phyloP scores from a whole-genome alignment of 2,329 filamentous ascomycete species.

The Aspergillus pseudotamarii region DNA sequence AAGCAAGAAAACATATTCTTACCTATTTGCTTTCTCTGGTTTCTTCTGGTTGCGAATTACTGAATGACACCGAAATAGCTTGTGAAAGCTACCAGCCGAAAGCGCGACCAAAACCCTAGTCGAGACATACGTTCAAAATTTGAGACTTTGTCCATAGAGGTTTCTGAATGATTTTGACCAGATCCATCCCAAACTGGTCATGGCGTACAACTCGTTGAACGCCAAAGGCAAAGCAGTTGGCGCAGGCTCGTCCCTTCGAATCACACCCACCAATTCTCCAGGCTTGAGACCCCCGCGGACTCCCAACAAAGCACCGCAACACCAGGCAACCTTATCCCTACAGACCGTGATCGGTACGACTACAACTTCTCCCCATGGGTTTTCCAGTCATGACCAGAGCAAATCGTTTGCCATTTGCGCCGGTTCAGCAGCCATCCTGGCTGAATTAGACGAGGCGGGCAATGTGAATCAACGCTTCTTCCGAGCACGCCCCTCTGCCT shows the following conservation, averaged over 20 bases:
- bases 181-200: conserved; percentile 25
- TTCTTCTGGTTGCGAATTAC: background rate
- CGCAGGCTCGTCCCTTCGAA: conserved; percentile 54
- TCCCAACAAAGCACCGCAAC: conserved; percentile 53
- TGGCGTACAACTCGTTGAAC: conserved; percentile 40
- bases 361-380: conserved; percentile 78
- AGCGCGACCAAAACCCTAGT: background rate
- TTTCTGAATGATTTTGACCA: conserved; percentile 30
- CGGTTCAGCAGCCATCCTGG: conserved; percentile 89
- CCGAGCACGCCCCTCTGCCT: conserved; percentile 73
- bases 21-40: conserved; percentile 6
- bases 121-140: conserved; percentile 28
- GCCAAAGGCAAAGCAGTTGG: conserved; percentile 40
- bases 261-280: conserved; percentile 78
- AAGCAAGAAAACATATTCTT: background rate
- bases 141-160: conserved; percentile 17
- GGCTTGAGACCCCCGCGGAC: conserved; percentile 67
- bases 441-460: conserved; percentile 70
- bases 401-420: conserved; percentile 84
- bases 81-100: background rate
- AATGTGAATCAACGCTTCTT: conserved; percentile 80
- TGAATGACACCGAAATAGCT: conserved; percentile 7
- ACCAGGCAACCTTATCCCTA: conserved; percentile 63
- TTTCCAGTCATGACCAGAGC: conserved; percentile 75
- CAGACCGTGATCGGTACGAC: conserved; percentile 90